A percentile compares a stretch with the other conserved stretches of the same genome.
phyloP scores from a whole-genome alignment of 345 rosid species.

The Citrus hindsii region DNA sequence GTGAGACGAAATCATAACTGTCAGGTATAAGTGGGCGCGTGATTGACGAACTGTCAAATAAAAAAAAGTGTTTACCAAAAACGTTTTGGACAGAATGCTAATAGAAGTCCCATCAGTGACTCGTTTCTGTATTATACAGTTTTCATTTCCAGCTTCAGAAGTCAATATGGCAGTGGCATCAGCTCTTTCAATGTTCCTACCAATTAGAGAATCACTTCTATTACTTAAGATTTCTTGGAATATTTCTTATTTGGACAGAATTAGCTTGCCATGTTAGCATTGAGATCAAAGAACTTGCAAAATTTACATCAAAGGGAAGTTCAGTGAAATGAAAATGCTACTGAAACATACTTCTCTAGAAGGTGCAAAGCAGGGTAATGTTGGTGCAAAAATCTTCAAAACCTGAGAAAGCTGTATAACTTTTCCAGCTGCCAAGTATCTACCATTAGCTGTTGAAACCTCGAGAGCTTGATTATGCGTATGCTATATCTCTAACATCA shows the following conservation, averaged over 20 bases:
- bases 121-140: no score
- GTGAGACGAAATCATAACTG: no score
- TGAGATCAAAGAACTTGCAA: no score
- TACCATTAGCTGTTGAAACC: slow-evolving; percentile 39
- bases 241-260: background rate
- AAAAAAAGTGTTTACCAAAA: no score
- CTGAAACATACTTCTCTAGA: slow-evolving; percentile 22
- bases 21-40: no score
- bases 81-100: no score
- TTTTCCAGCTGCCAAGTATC: slow-evolving; percentile 34
- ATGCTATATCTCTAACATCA: slow-evolving; percentile 47
- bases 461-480: slow-evolving; percentile 53
- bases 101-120: no score
- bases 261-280: no score
- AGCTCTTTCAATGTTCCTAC: background rate
- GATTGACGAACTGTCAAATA: no score
- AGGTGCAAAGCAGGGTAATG: background rate
- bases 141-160: no score
- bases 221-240: background rate
- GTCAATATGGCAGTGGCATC: background rate
- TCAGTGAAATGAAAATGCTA: no score
- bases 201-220: background rate
- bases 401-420: background rate
- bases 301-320: no score
- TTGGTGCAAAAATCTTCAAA: slow-evolving; percentile 15